phyloP scores from a whole-genome alignment of 305 asterid genomes.

The Lippia alba region DNA sequence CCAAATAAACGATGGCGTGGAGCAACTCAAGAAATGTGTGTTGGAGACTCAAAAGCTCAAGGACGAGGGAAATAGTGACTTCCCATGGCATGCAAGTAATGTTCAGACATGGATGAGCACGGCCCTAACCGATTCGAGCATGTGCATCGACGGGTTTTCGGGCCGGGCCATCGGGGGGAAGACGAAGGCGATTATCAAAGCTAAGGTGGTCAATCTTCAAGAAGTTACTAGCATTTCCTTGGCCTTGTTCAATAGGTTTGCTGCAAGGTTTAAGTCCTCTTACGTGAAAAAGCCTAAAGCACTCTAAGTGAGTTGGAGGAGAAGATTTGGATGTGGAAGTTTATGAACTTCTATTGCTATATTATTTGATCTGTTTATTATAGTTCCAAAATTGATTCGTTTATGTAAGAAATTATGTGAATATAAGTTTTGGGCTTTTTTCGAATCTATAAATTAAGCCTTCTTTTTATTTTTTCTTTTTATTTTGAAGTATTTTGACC shows the following conservation, averaged over 20 bases:
- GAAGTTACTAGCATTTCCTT: conserved; percentile 63
- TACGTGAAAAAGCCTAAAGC: conserved; percentile 34
- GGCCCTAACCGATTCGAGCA: conserved; percentile 55
- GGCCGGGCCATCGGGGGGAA: conserved; percentile 55
- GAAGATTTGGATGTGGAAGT: conserved; percentile 1
- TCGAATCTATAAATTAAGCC: neutral
- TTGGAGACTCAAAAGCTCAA: conserved; percentile 50
- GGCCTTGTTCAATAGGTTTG: conserved; percentile 59
- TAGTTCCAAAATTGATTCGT: conserved; percentile 7
- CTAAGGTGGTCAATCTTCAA: conserved; percentile 60
- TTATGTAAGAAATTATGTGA: conserved; percentile 30
- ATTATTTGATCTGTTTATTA: conserved; percentile 27
- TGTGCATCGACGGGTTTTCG: conserved; percentile 59
- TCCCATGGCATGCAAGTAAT: conserved; percentile 68
- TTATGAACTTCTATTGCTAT: neutral
- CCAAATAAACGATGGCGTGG: conserved; percentile 62
- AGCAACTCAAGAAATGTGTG: conserved; percentile 52
- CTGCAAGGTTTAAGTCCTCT: conserved; percentile 49
- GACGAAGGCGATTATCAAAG: conserved; percentile 56
- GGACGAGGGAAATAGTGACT: conserved; percentile 44
- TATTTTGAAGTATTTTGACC: too few species aligned
- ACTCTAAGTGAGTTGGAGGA: conserved; percentile 2
- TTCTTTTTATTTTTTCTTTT: too few species aligned
- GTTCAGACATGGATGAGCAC: conserved; percentile 75
- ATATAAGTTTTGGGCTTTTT: conserved; percentile 36